Evolutionary conservation across 2,329 filamentous ascomycete species (phyloP), one percentile per base, ranked within the genome.

Genomic region (Arachnopeziza araneosa): DNA sequence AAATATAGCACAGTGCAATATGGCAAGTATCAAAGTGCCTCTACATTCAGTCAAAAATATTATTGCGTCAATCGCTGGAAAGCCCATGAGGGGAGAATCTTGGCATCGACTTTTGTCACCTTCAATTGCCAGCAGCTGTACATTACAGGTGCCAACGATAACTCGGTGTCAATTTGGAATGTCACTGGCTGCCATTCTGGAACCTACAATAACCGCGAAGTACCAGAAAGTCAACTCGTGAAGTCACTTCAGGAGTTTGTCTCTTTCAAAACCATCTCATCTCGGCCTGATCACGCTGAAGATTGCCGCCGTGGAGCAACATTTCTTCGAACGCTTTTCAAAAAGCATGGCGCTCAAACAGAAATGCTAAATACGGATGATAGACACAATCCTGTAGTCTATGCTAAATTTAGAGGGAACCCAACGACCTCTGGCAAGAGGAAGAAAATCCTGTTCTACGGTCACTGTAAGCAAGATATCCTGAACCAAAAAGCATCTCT

Each of bases 361-460:
- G 90, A 96, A 69, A 89, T 98, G 81, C 80, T 99, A n/a, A 90
- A 89, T 61, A 91, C 91, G 0, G 84, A 88, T 36, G 85, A 89
- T 67, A 80, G 82, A 30, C 68, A 90, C 68, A 98, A 98, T 70
- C 95, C 95, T 0, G 88, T 99, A n/a, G 92, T 99, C 0, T 88
- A 90, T 66, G 95, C 95, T 50, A 89, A 88, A 61, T 99, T 99
- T 72, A 84, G 84, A 52, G 92, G 89, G 3, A 95, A 87, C 74
- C 85, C 82, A 62, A 81, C 85, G 12, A 83, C 85, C 0, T 77
- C 83, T 0, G 80, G 83, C 24, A 79, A 84, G 24, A 83, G 90
- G 21, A 96, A 95, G 76, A 92, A 91, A 30, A 90, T 98, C 9
- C 78, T 99, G 0, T 99, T 99, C 73, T 99, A 99, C 70, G 95